These are phyloP conservation scores for Eutrema heterophyllum DNA, from an alignment of 345 rosid genomes.

Conservation along the genomic window DNA sequence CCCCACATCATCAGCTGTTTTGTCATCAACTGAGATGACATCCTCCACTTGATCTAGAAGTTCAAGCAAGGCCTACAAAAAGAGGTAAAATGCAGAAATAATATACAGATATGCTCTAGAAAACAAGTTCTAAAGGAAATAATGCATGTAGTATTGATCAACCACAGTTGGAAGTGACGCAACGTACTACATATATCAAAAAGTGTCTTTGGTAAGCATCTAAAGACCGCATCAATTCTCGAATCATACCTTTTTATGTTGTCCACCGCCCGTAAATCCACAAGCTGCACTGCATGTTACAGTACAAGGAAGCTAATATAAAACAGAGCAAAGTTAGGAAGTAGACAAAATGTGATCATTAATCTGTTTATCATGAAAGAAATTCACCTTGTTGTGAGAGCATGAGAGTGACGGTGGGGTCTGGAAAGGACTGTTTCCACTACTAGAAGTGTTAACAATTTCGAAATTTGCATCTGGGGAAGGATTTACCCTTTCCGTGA, in stretches of 20 bases:
- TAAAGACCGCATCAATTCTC: background rate
- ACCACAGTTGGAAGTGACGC: background rate
- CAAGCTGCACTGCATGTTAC: slow-evolving; percentile 39
- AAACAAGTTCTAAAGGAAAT: slow-evolving; percentile 6
- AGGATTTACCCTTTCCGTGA: slow-evolving; percentile 45
- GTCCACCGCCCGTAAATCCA: slow-evolving; percentile 42
- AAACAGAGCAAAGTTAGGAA: slow-evolving; percentile 18
- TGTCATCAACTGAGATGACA: slow-evolving; percentile 70
- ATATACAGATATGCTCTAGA: background rate
- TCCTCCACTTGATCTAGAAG: slow-evolving; percentile 93
- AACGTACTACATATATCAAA: background rate
- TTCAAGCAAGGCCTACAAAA: slow-evolving; percentile 72
- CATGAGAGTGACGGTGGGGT: slow-evolving; percentile 86
- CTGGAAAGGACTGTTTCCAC: slow-evolving; percentile 73
- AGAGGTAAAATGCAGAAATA: slow-evolving; percentile 5
- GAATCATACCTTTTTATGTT: slow-evolving; percentile 72
- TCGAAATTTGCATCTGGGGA: slow-evolving; percentile 31
- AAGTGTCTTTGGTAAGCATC: background rate
- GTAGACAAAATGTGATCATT: background rate
- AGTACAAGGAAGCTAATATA: slow-evolving; percentile 23
- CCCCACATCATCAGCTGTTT: slow-evolving; percentile 33
- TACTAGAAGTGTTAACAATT: slow-evolving; percentile 27
- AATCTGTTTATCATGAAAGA: slow-evolving; percentile 7
- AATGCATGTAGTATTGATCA: background rate
- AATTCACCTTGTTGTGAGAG: slow-evolving; percentile 53